A percentile compares a stretch with the other conserved stretches of the same genome.
These are phyloP conservation scores for Eucalyptus shirleyi DNA, from an alignment of 345 rosid species.

Conservation along the genomic window DNA sequence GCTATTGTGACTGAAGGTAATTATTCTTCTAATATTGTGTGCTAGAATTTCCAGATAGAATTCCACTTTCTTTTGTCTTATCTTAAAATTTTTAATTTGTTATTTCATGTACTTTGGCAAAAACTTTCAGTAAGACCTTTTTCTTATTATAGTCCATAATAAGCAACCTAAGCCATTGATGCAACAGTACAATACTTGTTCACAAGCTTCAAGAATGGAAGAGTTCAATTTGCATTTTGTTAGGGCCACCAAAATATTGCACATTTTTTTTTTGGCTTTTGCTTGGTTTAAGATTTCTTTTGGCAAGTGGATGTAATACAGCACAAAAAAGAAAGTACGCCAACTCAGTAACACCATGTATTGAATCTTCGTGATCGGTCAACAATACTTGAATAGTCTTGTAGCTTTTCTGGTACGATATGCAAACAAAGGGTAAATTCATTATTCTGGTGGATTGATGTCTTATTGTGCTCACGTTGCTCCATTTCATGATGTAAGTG, in stretches of 20 bases:
- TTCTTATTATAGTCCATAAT: neutral
- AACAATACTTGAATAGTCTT: neutral
- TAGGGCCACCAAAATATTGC: neutral
- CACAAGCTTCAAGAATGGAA: neutral
- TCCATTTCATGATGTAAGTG: neutral
- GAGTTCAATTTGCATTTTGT: neutral
- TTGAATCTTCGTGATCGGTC: neutral
- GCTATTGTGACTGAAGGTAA: constrained; percentile 34
- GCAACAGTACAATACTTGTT: neutral
- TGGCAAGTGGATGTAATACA: neutral
- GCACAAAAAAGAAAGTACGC: neutral
- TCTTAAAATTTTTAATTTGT: neutral
- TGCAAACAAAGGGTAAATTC: neutral
- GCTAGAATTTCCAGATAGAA: neutral
- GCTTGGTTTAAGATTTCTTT: neutral
- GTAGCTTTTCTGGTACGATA: neutral
- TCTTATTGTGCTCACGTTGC: neutral
- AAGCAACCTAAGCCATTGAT: neutral
- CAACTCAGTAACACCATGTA: neutral
- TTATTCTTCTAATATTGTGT: neutral
- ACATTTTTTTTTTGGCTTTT: neutral
- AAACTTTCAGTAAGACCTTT: neutral
- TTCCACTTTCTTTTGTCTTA: neutral
- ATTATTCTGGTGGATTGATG: neutral
- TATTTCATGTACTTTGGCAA: neutral